Base-by-base conservation (phyloP, 805 yeast genomes). In the Kuraishia piskuri region DNA sequence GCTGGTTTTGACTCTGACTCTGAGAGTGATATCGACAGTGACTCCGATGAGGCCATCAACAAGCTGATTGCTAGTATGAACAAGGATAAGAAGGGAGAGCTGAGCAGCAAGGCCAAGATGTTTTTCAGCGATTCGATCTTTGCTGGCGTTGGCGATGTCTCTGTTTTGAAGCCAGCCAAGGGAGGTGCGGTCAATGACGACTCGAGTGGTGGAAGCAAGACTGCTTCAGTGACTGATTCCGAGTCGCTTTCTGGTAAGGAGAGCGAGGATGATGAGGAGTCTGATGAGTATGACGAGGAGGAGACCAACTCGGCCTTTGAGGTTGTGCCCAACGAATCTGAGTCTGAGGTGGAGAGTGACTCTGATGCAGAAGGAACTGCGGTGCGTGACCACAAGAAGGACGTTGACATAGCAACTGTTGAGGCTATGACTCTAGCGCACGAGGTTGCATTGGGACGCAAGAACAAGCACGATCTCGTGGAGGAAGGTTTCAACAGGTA, bases 381-480 rank as follows among this genome's bases (percentile, higher is more conserved):
- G 61, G 72, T 50, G 61, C 73, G 65, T 59, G 71, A 68, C 24
- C 88, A 86, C 58, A 72, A 79, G 55, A 76, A 80, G 52, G 86
- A 82, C 56, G 83, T 89, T 50, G 96, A 89, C 58, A 74, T 91
- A 56, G 95, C 94, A 20, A 90, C 97, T 1, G 96, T 87, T 1
- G 96, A 90, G 67, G 97, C 97, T 4, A 94, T 94, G 99, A 94
- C 99, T 0, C 73, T 94, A 62, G 99, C 99, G 0, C 99, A 94
- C 66, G 90, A 94, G 69, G 76, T 94, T 45, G 99, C 98, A 0
- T 69, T 90, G 23, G 97, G 97, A 9, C 90, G 89, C 63, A 87
- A 77, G 73, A 81, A 84, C 50, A 90, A 86, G 65, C 85, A 88
- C 61, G 96, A 90, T 63, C 74, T 92, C 54, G 74, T 89, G n/a